A percentile compares a stretch with the other conserved stretches of the same genome.
Conservation (phyloP, 2,329 filamentous ascomycete species). For the Verticillium albo-atrum region DNA sequence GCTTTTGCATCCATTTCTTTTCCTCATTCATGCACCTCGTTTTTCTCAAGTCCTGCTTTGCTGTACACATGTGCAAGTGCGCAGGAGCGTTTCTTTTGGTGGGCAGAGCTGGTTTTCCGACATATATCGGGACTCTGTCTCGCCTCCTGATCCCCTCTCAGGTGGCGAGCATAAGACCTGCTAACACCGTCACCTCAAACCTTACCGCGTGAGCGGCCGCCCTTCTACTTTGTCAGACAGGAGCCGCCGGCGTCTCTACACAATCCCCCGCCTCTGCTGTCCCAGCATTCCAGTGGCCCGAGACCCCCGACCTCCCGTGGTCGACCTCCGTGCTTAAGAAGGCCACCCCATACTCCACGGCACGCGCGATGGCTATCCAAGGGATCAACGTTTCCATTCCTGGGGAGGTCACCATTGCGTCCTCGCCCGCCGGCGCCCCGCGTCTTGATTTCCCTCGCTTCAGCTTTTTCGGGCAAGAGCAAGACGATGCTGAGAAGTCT, state of each 20-base stretch:
- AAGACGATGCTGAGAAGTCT: conserved; percentile 5
- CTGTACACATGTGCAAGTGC: not conserved
- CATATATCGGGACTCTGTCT: conserved; percentile 2
- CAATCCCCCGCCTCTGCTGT: not conserved
- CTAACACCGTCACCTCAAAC: not conserved
- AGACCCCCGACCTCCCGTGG: not conserved
- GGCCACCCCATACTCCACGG: not conserved
- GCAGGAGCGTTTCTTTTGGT: not conserved
- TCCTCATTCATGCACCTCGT: not conserved
- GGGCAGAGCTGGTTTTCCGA: conserved; percentile 1
- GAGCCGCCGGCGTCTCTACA: not conserved
- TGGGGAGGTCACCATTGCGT: conserved; percentile 10
- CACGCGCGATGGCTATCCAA: not conserved
- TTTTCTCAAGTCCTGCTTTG: not conserved
- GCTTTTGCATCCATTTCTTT: not conserved
- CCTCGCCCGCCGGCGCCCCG: conserved; percentile 7
- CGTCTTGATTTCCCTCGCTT: conserved; percentile 10
- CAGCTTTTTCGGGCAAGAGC: conserved; percentile 8
- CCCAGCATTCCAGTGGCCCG: not conserved
- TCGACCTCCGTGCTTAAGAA: not conserved
- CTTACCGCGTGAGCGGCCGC: not conserved
- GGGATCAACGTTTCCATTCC: not conserved
- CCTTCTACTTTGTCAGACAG: not conserved
- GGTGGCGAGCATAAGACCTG: not conserved
- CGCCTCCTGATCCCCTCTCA: not conserved